A percentile compares a stretch with the other conserved stretches of the same genome.
phyloP scores from a whole-genome alignment of 148 eudicot genomes.

The Spergularia marina region DNA sequence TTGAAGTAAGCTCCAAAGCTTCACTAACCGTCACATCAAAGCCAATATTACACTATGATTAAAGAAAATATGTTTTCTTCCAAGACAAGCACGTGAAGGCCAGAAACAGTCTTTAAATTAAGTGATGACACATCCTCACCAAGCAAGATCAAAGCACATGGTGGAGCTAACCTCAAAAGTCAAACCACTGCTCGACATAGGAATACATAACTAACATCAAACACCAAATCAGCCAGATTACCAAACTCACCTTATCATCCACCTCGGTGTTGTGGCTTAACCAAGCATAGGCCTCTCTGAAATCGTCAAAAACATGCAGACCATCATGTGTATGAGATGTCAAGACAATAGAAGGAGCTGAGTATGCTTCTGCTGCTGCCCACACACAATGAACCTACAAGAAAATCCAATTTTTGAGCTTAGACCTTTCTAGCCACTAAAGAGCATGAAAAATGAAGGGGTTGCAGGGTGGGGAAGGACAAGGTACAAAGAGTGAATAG shows the following conservation, averaged over 20 bases:
- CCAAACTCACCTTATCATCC: constrained; percentile 81
- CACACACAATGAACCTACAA: constrained; percentile 95
- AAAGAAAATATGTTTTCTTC: background rate
- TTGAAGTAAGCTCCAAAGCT: background rate
- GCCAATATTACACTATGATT: background rate
- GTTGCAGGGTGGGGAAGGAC: no score
- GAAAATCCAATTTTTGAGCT: background rate
- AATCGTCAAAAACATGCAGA: constrained; percentile 97
- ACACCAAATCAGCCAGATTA: constrained; percentile 7
- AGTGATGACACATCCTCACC: background rate
- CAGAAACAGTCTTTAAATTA: background rate
- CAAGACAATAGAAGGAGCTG: constrained; percentile 93
- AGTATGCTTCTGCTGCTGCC: constrained; percentile 99
- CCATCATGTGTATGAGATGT: constrained; percentile 84
- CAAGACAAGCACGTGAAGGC: background rate
- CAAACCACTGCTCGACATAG: background rate
- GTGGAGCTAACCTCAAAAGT: background rate
- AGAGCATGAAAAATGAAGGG: background rate
- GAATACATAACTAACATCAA: background rate
- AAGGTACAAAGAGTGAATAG: no score
- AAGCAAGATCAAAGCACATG: background rate
- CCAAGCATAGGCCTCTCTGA: constrained; percentile 97
- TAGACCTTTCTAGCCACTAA: background rate
- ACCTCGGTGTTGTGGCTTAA: constrained; percentile 95
- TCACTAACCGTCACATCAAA: background rate